Percentiles rank a stretch among this genome's conserved stretches.
Evolutionary conservation across 305 asterid genomes (phyloP).

Genomic region (Fraxinus angustifolia): DNA sequence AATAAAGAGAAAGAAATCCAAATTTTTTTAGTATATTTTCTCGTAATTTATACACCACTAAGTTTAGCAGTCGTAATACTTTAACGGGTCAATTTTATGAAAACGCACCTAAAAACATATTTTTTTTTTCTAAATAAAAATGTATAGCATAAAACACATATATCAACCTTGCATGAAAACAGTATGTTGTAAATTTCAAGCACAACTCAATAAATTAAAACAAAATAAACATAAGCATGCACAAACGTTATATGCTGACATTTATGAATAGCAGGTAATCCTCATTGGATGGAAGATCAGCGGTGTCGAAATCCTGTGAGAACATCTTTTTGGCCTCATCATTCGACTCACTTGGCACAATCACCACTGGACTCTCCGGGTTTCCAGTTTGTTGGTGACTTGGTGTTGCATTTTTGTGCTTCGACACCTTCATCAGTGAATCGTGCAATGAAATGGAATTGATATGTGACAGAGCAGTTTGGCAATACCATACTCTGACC

Average conservation of each 20-base stretch:
- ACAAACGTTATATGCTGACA: not conserved
- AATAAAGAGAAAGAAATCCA: not conserved
- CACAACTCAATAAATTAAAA: not conserved
- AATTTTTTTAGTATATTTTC: not conserved
- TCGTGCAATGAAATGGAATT: constrained; percentile 9
- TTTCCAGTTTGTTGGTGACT: constrained; percentile 86
- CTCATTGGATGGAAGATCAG: constrained; percentile 36
- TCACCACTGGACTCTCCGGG: constrained; percentile 57
- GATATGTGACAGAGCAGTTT: not conserved
- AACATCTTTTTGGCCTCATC: constrained; percentile 58
- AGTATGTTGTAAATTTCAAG: not conserved
- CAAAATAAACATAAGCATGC: not conserved
- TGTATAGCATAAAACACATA: not conserved
- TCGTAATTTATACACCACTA: not conserved
- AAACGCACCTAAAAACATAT: not conserved
- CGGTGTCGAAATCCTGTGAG: constrained; percentile 50
- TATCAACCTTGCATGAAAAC: not conserved
- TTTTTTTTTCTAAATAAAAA: too few species aligned
- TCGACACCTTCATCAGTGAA: constrained; percentile 48
- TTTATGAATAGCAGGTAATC: not conserved
- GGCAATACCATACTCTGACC: not conserved
- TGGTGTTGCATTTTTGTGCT: constrained; percentile 68
- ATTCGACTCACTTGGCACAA: constrained; percentile 47
- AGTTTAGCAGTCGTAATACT: not conserved
- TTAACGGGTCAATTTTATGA: not conserved